These are phyloP conservation scores for Stagonosporopsis vannaccii DNA, from an alignment of 2,329 filamentous ascomycete species.

Conservation along the genomic window DNA sequence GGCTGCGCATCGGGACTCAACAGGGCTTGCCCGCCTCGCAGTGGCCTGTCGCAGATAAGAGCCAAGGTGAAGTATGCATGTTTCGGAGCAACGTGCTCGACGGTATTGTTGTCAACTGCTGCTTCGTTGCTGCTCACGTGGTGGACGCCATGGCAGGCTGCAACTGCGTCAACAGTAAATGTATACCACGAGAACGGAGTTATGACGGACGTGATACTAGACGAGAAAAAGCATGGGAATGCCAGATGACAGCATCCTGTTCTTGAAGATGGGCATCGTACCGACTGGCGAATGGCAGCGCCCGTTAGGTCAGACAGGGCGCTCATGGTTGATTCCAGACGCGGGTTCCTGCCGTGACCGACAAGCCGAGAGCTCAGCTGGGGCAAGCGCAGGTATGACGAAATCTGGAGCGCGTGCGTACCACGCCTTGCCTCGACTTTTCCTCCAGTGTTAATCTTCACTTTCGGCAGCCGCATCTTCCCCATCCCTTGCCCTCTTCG, in stretches of 20 bases:
- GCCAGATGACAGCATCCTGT: neutral
- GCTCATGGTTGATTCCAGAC: neutral
- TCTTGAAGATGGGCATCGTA: neutral
- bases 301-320: neutral
- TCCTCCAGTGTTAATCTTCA: conserved; percentile 2
- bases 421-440: conserved; percentile 15
- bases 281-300: conserved; percentile 6
- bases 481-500: neutral
- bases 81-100: neutral
- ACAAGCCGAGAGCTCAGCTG: conserved; percentile 17
- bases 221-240: neutral
- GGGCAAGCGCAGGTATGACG: conserved; percentile 19
- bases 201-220: neutral
- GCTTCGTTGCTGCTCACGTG: neutral
- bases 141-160: neutral
- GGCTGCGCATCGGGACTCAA: neutral
- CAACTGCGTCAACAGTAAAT: neutral
- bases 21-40: conserved; percentile 3
- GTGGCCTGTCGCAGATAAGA: neutral
- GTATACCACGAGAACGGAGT: neutral
- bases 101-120: neutral
- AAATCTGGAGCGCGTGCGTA: conserved; percentile 15
- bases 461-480: conserved; percentile 1
- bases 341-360: conserved; percentile 15
- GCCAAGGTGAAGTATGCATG: neutral